Conservation (phyloP, 2,329 filamentous ascomycete species). For the Pseudopyricularia cyperi region DNA sequence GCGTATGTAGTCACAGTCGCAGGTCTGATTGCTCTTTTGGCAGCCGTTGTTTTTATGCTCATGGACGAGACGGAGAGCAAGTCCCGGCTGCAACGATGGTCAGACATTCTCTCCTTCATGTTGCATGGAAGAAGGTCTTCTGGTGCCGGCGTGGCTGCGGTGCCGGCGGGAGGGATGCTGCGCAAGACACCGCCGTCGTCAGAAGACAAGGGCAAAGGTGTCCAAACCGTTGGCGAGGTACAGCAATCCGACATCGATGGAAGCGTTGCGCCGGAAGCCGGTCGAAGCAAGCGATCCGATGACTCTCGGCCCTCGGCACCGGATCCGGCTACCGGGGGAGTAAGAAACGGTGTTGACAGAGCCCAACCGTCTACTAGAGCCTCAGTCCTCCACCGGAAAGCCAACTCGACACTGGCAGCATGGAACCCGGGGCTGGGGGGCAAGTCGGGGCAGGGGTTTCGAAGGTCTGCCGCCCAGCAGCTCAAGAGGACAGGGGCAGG, state of each 20-base stretch:
- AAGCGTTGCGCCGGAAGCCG: background rate
- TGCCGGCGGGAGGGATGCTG: background rate
- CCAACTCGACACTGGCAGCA: background rate
- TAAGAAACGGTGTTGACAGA: background rate
- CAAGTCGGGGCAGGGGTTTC: background rate
- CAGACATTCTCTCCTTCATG: conserved; percentile 1
- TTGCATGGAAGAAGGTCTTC: background rate
- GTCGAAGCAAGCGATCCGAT: background rate
- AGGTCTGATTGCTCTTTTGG: conserved; percentile 3
- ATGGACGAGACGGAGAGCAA: conserved; percentile 3
- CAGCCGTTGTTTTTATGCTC: conserved; percentile 5
- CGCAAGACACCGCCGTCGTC: background rate
- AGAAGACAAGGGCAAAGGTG: background rate
- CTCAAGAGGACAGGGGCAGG: background rate
- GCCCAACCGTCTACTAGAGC: no score
- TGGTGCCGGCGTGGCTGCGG: background rate
- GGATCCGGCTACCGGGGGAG: background rate
- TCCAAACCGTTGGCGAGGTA: background rate
- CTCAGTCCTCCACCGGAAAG: background rate
- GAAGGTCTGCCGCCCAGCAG: background rate
- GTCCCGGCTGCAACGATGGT: conserved; percentile 1
- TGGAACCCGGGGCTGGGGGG: background rate
- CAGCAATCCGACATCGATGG: background rate
- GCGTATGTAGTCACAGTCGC: conserved; percentile 47
- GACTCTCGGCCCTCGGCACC: background rate